A percentile compares a stretch with the other conserved stretches of the same genome.
Evolutionary conservation across 2,329 filamentous ascomycete genomes (phyloP).

Genomic region (Dendryphion nanum): DNA sequence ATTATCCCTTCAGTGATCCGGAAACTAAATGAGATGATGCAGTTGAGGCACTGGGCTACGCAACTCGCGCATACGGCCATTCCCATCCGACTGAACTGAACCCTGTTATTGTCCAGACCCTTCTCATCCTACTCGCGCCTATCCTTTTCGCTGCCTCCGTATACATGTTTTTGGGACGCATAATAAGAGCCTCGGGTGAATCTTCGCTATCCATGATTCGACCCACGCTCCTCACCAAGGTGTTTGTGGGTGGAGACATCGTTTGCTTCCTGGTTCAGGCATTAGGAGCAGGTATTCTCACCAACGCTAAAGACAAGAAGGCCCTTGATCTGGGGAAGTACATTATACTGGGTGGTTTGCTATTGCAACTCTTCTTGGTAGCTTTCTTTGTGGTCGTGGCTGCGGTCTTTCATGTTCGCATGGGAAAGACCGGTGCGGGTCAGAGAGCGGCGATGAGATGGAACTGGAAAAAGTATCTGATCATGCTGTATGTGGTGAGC

Average conservation of each 20-base stretch:
- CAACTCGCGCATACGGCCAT: constrained; percentile 27
- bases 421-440: background rate
- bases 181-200: constrained; percentile 36
- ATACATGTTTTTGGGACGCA: constrained; percentile 43
- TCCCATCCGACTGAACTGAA: constrained; percentile 22
- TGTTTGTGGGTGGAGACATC: constrained; percentile 54
- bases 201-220: constrained; percentile 39
- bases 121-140: constrained; percentile 40
- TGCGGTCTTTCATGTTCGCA: constrained; percentile 44
- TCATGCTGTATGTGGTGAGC: constrained; percentile 37
- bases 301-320: constrained; percentile 10
- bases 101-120: constrained; percentile 38
- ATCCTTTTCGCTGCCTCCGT: constrained; percentile 44
- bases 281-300: constrained; percentile 42
- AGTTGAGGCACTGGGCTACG: constrained; percentile 39
- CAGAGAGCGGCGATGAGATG: constrained; percentile 1
- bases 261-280: constrained; percentile 51
- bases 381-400: constrained; percentile 53
- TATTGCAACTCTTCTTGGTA: constrained; percentile 56
- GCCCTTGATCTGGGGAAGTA: constrained; percentile 38
- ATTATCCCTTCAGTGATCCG: too few species aligned
- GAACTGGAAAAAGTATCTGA: constrained; percentile 31
- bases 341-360: constrained; percentile 54
- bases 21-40: too few species aligned
- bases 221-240: constrained; percentile 47